Base-by-base conservation (phyloP, 1,284 basidiomycete species). In the Rhodotorula sp. region DNA sequence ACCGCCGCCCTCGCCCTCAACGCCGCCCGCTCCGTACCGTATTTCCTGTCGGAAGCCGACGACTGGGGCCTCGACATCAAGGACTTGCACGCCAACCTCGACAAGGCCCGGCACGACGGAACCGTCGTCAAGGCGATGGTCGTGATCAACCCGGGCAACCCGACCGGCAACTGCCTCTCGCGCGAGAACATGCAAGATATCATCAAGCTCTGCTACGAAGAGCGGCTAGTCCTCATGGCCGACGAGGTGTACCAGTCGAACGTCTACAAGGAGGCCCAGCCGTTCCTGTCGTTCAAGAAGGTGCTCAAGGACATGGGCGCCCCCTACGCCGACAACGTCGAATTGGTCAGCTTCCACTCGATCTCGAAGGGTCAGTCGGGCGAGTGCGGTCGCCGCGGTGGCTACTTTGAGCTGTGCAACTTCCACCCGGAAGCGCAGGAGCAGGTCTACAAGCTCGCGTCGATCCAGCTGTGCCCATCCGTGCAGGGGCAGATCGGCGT, bases 161-260 rank as follows among this genome's bases (percentile, higher is more conserved):
- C 95, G 28, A 97, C 94, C 0, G 95, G 94, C 55, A 87, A 89
- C 5, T 86, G 94, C 69, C 85, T 97, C 18, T 86, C 88, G 71
- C 84, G 86, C 70, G 77, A 82, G 60, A 90, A 89, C 31, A 91
- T 93, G 85, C 83, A 86, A 72, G 83, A 85, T 63, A 86, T 97
- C 74, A 87, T 95, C 28, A 82, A 86, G 60, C 83, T 97, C 23
- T 95, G 93, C 82, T 90, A 93, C 80, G 85, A 90, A 76, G 85
- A 97, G 81, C 84, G 84, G n/a, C 87, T 97, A 68, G 88, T 95
- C 23, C 86, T 97, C 59, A 86, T 97, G 74, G 94, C 94, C 0
- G 94, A 97, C 81, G 94, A 97, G 81, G 94, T 97, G 16, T 97
- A 97, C 85, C 94, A 97, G 81, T 84, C 84, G 77, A 97, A 97